Percentiles rank a stretch among this genome's conserved stretches.
phyloP scores from a whole-genome alignment of 2,329 filamentous ascomycete genomes.

The Talaromyces islandicus region DNA sequence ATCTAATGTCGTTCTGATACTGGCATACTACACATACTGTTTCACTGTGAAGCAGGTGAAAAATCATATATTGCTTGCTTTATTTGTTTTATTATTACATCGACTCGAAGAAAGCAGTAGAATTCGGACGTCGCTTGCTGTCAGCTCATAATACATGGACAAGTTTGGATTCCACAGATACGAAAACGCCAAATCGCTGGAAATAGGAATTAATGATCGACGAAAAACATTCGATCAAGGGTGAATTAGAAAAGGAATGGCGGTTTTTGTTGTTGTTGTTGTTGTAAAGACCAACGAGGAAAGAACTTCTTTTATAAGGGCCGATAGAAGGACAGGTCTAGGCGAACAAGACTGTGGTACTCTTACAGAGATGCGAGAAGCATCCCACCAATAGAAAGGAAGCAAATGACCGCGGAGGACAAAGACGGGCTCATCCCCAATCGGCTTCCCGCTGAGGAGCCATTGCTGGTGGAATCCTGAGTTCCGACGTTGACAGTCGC shows the following conservation, averaged over 20 bases:
- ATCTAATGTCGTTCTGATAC: not conserved
- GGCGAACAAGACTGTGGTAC: not conserved
- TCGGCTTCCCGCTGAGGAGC: not conserved
- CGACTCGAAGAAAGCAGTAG: not conserved
- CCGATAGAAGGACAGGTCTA: not conserved
- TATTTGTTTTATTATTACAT: not conserved
- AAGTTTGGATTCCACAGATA: not conserved
- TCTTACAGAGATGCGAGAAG: not conserved
- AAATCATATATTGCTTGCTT: not conserved
- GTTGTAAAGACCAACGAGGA: not conserved
- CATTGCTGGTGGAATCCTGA: constrained; percentile 5
- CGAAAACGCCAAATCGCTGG: not conserved
- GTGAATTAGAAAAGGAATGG: not conserved
- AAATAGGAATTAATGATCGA: not conserved
- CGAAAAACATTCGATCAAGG: not conserved
- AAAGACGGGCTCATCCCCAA: not conserved
- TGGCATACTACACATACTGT: not conserved
- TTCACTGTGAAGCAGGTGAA: not conserved
- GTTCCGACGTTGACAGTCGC: constrained; percentile 34
- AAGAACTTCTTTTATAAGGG: not conserved
- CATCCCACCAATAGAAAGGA: not conserved
- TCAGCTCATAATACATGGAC: not conserved
- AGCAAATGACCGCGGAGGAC: not conserved
- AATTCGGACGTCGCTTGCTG: not conserved
- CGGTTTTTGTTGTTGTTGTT: no score